Conservation (phyloP, 2,329 filamentous ascomycete genomes). For the Aaosphaeria pasadenensis region DNA sequence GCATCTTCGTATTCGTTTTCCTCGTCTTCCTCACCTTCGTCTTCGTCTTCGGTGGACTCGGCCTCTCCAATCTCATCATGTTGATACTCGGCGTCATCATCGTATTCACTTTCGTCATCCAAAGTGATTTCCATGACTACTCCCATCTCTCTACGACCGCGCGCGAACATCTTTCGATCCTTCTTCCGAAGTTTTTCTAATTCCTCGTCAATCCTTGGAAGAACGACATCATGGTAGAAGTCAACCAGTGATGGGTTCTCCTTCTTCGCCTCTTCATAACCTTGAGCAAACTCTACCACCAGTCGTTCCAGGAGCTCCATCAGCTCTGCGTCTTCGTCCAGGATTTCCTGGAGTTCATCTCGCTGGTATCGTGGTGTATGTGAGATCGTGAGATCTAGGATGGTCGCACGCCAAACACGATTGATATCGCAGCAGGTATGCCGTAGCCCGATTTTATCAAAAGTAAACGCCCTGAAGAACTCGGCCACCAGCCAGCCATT, state of each 20-base stretch:
- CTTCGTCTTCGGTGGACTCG: background rate
- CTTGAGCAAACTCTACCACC: background rate
- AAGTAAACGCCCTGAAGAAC: background rate
- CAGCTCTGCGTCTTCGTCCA: background rate
- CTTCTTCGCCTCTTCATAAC: background rate
- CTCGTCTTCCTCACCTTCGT: background rate
- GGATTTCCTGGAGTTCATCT: background rate
- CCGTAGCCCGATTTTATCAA: background rate
- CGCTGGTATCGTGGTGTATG: background rate
- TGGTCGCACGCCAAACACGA: background rate
- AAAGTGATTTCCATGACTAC: background rate
- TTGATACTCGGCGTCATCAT: background rate
- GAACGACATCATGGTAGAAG: background rate
- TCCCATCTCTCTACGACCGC: background rate
- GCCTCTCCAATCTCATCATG: background rate
- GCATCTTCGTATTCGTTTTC: background rate
- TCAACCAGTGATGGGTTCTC: background rate
- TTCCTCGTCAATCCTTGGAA: background rate
- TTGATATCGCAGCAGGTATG: background rate
- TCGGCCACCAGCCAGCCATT: background rate
- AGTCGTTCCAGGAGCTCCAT: background rate
- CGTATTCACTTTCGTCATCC: background rate
- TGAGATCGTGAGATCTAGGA: too few species aligned
- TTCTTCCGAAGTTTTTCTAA: background rate
- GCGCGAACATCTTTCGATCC: background rate